Evolutionary conservation across 257 asterid species (phyloP), one percentile per base, ranked within the genome.

Genomic region (Plantago ovata): DNA sequence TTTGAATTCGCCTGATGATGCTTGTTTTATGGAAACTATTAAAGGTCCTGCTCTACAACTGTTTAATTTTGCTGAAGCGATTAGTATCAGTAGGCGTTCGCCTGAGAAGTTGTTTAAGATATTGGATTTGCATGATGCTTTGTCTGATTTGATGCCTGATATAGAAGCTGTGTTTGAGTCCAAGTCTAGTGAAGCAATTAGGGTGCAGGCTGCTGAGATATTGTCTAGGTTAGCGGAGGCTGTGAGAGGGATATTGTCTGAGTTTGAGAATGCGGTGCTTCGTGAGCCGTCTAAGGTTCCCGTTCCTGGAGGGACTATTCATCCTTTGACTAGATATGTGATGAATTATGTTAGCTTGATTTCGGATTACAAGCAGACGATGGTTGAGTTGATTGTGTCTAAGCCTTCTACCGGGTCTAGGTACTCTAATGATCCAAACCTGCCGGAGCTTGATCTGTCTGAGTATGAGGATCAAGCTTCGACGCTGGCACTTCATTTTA

Each of bases 101-200:
- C 81, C 86, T 0, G 86, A 80, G 59, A 77, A 73, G 39, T 38
- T 80, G 68, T 72, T 75, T 41, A 81, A 72, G 68, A 72, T 81
- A 20, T 41, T 81, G 49, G 77, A 77, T 56, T 68, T 81, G 46
- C 80, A 74, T 56, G 77, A 77, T 13, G 75, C 72, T 13, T 56
- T 77, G 38, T 51, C 46, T 4, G 75, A 71, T 53, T 56, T 68
- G 18, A 5, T 72, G 53, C 70, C 68, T 10, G 75, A 80, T 43
- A 68, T 77, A 7, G 75, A 75, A 14, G 16, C 54, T 19, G 72
- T 77, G 6, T 77, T 77, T 33, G 73, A 68, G 16, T 77, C 75
- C 1, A 73, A 80, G 61, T 62, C 69, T 14, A 57, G 70, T 3
- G 72, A 77, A 19, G 60, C 66, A 10, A 62, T 77, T 21, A 64